phyloP scores from a whole-genome alignment of 352 stramenopile genomes.

The Achlya hypogyna region DNA sequence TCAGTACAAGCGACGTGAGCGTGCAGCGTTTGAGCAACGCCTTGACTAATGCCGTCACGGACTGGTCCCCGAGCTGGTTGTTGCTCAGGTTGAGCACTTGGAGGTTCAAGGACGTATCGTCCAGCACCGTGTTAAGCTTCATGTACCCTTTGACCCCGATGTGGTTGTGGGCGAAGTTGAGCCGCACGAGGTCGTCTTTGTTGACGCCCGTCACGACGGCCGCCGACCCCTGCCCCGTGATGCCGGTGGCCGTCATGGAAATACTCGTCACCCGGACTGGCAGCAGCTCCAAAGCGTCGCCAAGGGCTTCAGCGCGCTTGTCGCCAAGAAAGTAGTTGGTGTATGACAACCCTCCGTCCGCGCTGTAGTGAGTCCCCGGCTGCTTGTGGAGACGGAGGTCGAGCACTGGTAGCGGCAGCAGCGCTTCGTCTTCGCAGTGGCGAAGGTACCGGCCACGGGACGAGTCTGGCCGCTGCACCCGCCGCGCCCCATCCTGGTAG shows the following conservation, averaged over 20 bases:
- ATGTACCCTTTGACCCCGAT: constrained; percentile 43
- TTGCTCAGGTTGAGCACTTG: constrained; percentile 58
- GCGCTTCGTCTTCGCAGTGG: constrained; percentile 40
- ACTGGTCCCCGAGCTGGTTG: constrained; percentile 61
- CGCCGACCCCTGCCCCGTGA: constrained; percentile 42
- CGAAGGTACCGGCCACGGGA: constrained; percentile 50
- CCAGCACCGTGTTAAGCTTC: constrained; percentile 45
- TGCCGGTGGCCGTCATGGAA: constrained; percentile 63
- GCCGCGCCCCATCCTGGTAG: constrained; percentile 38
- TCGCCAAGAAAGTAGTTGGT: constrained; percentile 75
- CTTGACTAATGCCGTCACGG: constrained; percentile 42
- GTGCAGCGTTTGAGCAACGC: constrained; percentile 62
- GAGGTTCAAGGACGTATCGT: constrained; percentile 46
- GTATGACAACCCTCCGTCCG: constrained; percentile 36
- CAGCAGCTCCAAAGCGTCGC: constrained; percentile 45
- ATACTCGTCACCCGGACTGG: constrained; percentile 44
- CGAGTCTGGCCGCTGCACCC: constrained; percentile 33
- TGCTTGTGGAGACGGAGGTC: constrained; percentile 33
- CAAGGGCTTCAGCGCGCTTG: constrained; percentile 49
- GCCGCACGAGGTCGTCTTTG: constrained; percentile 42
- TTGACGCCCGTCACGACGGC: constrained; percentile 47
- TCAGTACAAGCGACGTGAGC: constrained; percentile 48
- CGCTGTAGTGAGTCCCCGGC: constrained; percentile 33
- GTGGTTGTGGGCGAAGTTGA: constrained; percentile 57
- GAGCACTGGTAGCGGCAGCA: constrained; percentile 58